Evolutionary conservation across 495 filamentous ascomycete genomes (phyloP), one percentile per base, ranked within the genome.

Genomic region (Parmelia sp.): DNA sequence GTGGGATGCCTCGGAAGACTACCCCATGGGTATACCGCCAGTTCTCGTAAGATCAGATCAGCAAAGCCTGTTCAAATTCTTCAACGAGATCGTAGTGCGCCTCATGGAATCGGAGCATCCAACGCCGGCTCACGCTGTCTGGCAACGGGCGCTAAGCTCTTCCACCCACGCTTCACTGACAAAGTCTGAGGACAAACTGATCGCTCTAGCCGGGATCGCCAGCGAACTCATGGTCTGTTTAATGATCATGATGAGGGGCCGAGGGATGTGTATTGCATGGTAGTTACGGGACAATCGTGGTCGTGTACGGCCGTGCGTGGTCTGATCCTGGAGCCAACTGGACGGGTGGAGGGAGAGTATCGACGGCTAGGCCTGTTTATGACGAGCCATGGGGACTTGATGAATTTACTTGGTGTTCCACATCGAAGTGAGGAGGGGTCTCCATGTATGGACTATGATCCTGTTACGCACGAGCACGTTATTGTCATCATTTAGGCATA

Each of bases 1-100:
- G 7, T 44, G 23, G 23, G 35, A 65, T 23, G 63, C 66, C 25
- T 71, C 57, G 15, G 74, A 75, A 40, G 42, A 58, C 29, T 62
- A 55, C 35, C 58, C 65, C 27, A 9, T 31, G 27, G 27, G 55
- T 31, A 23, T 15, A 33, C 29, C 29, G 7, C 4, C 25, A 33
- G 55, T 27, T 31, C 9, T 57, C 19, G 23, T 8, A 17, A 57
- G 23, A 27, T 9, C 10, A 57, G 55, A 57, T 27, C 55, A 57
- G 11, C 55, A 57, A 35, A 17, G 11, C 21, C 9, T 57, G 25
- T 31, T 57, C 9, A 33, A 57, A 27, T 4, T 11, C 55, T 33
- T 29, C 35, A 4, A 57, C 55, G 49, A 55, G 23, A 25, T 21
- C 8, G 29, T 23, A 55, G 23, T 31, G 29, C 49, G 3, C 10